A percentile compares a stretch with the other conserved stretches of the same genome.
Conservation (phyloP, 495 filamentous ascomycete genomes). For the Penicillium riverlandense region DNA sequence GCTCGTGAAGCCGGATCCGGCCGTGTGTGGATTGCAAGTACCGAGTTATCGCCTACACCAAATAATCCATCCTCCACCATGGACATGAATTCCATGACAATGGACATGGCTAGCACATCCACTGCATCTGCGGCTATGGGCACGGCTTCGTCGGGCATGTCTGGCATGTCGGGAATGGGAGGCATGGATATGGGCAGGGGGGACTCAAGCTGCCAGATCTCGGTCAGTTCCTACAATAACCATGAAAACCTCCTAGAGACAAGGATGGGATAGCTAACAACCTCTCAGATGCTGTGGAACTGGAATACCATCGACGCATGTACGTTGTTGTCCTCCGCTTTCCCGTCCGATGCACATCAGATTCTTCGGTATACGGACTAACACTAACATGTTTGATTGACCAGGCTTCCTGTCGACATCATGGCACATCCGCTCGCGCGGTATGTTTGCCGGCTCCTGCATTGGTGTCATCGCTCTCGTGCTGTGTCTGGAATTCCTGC, state of each 20-base stretch:
- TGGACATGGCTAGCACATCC: not conserved
- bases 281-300: conserved; percentile 65
- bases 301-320: conserved; percentile 66
- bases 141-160: not conserved
- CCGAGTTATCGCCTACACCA: too few relatives aligned
- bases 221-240: conserved; percentile 15
- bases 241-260: not conserved
- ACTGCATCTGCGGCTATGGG: conserved; percentile 3
- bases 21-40: too few relatives aligned
- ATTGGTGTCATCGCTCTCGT: conserved; percentile 62
- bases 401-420: conserved; percentile 53
- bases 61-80: not conserved
- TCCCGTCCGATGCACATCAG: not conserved
- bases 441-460: conserved; percentile 63
- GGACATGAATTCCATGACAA: conserved; percentile 3
- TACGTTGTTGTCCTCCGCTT: conserved; percentile 10
- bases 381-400: not conserved
- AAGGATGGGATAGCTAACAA: not conserved
- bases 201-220: conserved; percentile 33
- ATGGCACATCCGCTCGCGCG: conserved; percentile 57
- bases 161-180: conserved; percentile 10
- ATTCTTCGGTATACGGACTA: too few relatives aligned
- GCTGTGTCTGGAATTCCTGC: conserved; percentile 55
- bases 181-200: conserved; percentile 12
- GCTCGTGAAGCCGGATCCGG: not conserved